Evolutionary conservation across 805 yeast genomes (phyloP), one percentile per base, ranked within the genome.

Genomic region (Zygoascus ofunaensis): DNA sequence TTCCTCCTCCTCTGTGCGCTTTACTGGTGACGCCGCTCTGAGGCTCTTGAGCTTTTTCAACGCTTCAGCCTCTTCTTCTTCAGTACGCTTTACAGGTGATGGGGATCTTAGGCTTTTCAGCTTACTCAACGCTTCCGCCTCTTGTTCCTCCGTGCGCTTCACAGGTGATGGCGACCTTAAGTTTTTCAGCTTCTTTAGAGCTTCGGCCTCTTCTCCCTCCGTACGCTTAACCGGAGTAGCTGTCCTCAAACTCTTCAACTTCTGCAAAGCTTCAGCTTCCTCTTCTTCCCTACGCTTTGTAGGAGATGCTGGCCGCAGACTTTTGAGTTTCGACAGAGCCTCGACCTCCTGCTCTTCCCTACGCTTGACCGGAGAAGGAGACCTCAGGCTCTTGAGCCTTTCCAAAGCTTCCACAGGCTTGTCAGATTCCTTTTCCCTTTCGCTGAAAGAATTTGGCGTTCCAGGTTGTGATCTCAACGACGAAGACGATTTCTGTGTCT

Each of bases 1-100:
- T 1, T 45, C 22, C 12, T 44, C 44, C 34, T 46, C 45, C 4
- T 17, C 45, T 10, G 34, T 8, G 3, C 48, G 48, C 28, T 46
- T 50, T 30, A 22, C 41, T 12, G 46, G 54, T 12, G 53, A 41
- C 20, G 48, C 26, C 12, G 53, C 42, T 12, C 56, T 39, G 38
- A 54, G 41, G 17, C 39, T 37, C 22, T 44, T 37, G 34, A 53
- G 44, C 23, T 43, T 41, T 23, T 50, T 48, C 18, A 52, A 35
- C 1, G 54, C 55, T 28, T 52, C 55, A 1, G 49, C 44, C 23
- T 52, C 55, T 26, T 48, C 48, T 12, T 23, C 50, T 20, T 49
- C 50, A 36, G 52, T 52, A 10, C 34, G 34, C 32, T 24, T 50
- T 30, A 22, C 41, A 10, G 46, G 54, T 12, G 53, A 41, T 19